Evolutionary conservation across 768 basidiomycete genomes (phyloP), one percentile per base, ranked within the genome.

Genomic region (Suillus hirtellus): DNA sequence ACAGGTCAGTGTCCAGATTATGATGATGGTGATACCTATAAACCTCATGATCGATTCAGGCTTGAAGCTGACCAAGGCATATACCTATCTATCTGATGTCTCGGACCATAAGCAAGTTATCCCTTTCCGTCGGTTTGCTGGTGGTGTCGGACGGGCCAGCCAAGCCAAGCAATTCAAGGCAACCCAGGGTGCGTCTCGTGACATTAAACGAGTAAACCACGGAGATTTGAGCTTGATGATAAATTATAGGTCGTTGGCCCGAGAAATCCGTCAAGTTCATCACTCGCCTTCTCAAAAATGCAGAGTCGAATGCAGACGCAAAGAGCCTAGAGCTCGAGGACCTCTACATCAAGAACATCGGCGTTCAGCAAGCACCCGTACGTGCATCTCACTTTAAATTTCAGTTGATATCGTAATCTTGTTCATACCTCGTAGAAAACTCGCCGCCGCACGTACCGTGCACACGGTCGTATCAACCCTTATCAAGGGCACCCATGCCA

Each of bases 401-500:
- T 58, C 42, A 64, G n/a, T 60, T 38, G 38, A 10, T 59, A 44
- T 54, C 58, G 15, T 40, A 52, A 68, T 31, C 17, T 17, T 42
- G 63, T 54, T 47, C 14, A 27, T 43, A 63, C 37, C 40, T n/a
- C 10, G 24, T 62, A 94, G 92, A 97, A 97, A 92, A 96, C 93
- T 77, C 95, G 95, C 79, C 94, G 97, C 76, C 94, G 97, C 76
- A 99, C 97, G 68, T 99, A 97, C 88, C 94, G 97, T 80, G 93
- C 93, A 52, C 95, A 96, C 72, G 94, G 94, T 86, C 90, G 94
- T 63, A 96, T 95, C 80, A 99, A 99, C 82, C 96, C 97, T 42
- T 99, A 98, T 87, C 94, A 97, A 79, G 96, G 96, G 49, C 93
- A 95, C 80, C 97, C 97, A 47, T 91, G 89, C 78, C 97, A 99